Base-by-base conservation (phyloP, 2,329 filamentous ascomycete species). In the Apiospora arundinis region DNA sequence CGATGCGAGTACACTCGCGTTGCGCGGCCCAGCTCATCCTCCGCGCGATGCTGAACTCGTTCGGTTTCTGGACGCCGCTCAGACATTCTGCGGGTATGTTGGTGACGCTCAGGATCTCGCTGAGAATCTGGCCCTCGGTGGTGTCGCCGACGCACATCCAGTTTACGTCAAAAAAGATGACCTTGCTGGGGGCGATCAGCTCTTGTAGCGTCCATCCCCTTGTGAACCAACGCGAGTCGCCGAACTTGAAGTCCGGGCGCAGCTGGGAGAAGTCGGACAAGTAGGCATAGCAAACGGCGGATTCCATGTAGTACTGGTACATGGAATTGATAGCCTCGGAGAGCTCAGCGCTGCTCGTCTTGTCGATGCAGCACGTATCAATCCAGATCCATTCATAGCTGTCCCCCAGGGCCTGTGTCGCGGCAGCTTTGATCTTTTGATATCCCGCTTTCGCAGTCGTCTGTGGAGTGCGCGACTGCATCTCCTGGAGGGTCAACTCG, bases 11-110 rank as follows among this genome's bases (percentile, higher is more conserved):
- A 5, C 77, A 79, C 44, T 73, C 32, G 32, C 80, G 70, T 6
- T 68, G 60, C 2, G 78, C 74, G n/a, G 77, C 79, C 80, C 80
- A 81, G 7, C 44, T 40, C 70, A 71, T 71, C 16, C 45, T 25
- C 6, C 45, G 37, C 21, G 70, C 70, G 14, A 71, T 46, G 45
- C 40, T 67, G 65, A 67, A 46, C 37, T 67, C 40, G n/a, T 44
- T n/a, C 11, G 52, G 52, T 16, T 37, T 60, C 52, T 60, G 52
- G 2, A 60, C 28, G 28, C 52, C 52, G 32, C 49, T 49, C 25
- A 40, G 68, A 11, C 68, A 69, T 23, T 69, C 65, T 18, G 40
- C 65, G 18, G 65, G 40, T 14, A 67, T 67, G 14, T 32, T 46
- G 32, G 68, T 52, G 56, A 21, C 40, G 37, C n/a, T 69, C 25